These are phyloP conservation scores for Nowakowskiella sp. DNA, from an alignment of 192 early-diverging fungal species.

Conservation along the genomic window DNA sequence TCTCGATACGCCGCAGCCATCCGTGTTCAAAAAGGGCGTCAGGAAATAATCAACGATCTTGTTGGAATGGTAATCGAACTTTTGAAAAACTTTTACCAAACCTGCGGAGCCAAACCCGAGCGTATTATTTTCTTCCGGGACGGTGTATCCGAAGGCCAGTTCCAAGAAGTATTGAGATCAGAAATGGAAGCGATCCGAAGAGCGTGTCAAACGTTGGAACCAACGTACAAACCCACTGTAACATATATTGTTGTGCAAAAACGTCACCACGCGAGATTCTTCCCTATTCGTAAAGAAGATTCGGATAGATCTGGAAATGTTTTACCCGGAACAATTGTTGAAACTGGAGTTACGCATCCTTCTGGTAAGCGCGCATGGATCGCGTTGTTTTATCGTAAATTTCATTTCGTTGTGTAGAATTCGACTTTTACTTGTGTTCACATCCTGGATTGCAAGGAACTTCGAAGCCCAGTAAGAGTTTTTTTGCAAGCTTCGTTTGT, in stretches of 20 bases:
- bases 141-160: constrained; percentile 85
- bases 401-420: constrained; percentile 23
- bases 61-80: constrained; percentile 45
- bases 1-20: constrained; percentile 47
- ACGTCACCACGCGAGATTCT: constrained; percentile 78
- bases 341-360: constrained; percentile 47
- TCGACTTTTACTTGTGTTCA: constrained; percentile 69
- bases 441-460: constrained; percentile 91
- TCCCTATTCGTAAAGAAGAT: constrained; percentile 49
- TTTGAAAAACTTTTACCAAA: constrained; percentile 50
- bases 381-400: neutral
- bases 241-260: constrained; percentile 84
- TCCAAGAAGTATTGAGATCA: constrained; percentile 57
- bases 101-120: constrained; percentile 45
- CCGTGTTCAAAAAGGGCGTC: constrained; percentile 37
- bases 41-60: constrained; percentile 46
- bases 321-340: constrained; percentile 50
- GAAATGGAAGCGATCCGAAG: constrained; percentile 68
- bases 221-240: constrained; percentile 64
- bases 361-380: constrained; percentile 21
- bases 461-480: constrained; percentile 81
- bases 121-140: constrained; percentile 58
- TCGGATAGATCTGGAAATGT: constrained; percentile 46
- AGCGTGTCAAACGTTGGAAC: constrained; percentile 55
- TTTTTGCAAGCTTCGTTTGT: too few species aligned